Percentiles rank a stretch among this genome's conserved stretches.
These are phyloP conservation scores for Mortierella sp. DNA, from an alignment of 371 early-diverging fungal species.

Conservation along the genomic window DNA sequence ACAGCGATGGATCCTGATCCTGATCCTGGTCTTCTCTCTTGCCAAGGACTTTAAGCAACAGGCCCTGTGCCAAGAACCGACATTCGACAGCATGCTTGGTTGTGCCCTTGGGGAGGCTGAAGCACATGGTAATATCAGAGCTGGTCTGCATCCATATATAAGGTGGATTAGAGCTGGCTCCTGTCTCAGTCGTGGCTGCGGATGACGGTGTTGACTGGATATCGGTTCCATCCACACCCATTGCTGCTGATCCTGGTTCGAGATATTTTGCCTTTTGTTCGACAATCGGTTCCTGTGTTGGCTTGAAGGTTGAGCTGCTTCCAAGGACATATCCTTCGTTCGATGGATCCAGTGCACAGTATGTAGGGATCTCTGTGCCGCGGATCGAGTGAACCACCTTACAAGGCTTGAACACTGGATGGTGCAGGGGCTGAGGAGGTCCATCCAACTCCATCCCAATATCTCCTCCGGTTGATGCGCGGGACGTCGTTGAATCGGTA, in stretches of 20 bases:
- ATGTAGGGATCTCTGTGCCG: slow-evolving; percentile 73
- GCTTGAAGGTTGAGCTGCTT: slow-evolving; percentile 53
- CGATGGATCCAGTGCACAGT: slow-evolving; percentile 63
- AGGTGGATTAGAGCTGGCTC: slow-evolving; percentile 31
- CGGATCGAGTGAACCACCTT: slow-evolving; percentile 59
- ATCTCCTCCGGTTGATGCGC: neutral
- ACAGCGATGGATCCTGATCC: slow-evolving; percentile 18
- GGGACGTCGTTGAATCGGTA: neutral
- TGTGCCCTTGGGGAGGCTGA: slow-evolving; percentile 64
- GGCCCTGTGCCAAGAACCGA: slow-evolving; percentile 58
- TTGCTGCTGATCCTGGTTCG: slow-evolving; percentile 33
- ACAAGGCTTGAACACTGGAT: slow-evolving; percentile 1
- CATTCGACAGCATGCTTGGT: slow-evolving; percentile 66
- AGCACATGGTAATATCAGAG: slow-evolving; percentile 71
- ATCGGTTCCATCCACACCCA: slow-evolving; percentile 37
- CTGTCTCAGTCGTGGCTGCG: neutral
- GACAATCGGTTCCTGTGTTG: slow-evolving; percentile 27
- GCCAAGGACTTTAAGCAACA: slow-evolving; percentile 57
- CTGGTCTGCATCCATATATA: slow-evolving; percentile 83
- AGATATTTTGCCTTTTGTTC: slow-evolving; percentile 43
- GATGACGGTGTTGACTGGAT: slow-evolving; percentile 16
- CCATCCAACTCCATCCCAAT: slow-evolving; percentile 15
- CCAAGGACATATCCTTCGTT: slow-evolving; percentile 64
- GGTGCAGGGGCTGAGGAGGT: neutral
- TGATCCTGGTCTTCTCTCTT: slow-evolving; percentile 13